Conservation (phyloP, 768 basidiomycete genomes). For the Amanita jacksonii region DNA sequence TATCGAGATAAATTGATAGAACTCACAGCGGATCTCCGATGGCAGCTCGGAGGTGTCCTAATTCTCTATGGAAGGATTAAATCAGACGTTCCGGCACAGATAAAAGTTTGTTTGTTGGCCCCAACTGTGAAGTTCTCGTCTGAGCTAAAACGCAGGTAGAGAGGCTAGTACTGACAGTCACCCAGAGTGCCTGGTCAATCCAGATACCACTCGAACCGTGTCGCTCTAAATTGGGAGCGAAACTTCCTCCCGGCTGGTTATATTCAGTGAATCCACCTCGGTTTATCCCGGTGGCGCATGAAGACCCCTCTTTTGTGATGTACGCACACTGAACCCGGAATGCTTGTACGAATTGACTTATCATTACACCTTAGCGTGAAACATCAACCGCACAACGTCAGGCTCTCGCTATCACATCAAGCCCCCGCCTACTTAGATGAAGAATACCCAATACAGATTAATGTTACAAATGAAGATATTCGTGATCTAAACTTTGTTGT, state of each 20-base stretch:
- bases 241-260: conserved; percentile 42
- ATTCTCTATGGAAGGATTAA: conserved; percentile 54
- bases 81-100: conserved; percentile 35
- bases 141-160: conserved; percentile 23
- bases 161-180: conserved; percentile 40
- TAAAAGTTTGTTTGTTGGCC: conserved; percentile 38
- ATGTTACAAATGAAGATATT: conserved; percentile 64
- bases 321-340: too few species aligned
- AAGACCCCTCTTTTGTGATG: conserved; percentile 36
- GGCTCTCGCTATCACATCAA: conserved; percentile 45
- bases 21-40: conserved; percentile 40
- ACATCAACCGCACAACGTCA: conserved; percentile 50
- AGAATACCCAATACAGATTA: conserved; percentile 61
- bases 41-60: conserved; percentile 42
- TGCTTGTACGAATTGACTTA: too few species aligned
- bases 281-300: conserved; percentile 43
- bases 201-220: conserved; percentile 47
- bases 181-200: conserved; percentile 58
- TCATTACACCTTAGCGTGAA: conserved; percentile 36
- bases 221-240: conserved; percentile 23
- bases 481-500: conserved; percentile 57
- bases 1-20: conserved; percentile 13
- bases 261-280: conserved; percentile 40
- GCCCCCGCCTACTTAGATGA: conserved; percentile 77
- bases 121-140: not conserved